Evolutionary conservation across 2,329 filamentous ascomycete species (phyloP).

Genomic region (Beauveria bassiana): DNA sequence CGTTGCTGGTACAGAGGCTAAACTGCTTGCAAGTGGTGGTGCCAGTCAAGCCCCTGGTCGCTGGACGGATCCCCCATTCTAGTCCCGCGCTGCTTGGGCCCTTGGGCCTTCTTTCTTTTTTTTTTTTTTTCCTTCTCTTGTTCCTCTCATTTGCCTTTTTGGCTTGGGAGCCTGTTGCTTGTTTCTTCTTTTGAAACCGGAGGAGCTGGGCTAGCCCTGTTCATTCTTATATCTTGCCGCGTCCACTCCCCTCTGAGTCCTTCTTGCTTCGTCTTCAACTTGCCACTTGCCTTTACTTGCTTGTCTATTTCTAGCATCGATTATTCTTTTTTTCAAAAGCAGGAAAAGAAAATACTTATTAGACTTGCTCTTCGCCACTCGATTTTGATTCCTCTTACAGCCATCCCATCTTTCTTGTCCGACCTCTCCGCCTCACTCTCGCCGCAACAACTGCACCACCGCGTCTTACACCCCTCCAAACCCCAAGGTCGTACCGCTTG

Average conservation of each 20-base stretch:
- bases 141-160: not conserved
- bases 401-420: not conserved
- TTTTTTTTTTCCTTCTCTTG: not conserved
- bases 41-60: not conserved
- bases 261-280: not conserved
- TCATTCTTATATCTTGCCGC: conserved; percentile 12
- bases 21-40: too few relatives aligned
- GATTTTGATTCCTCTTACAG: not conserved
- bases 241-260: not conserved
- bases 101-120: not conserved
- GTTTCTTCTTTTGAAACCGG: not conserved
- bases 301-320: not conserved
- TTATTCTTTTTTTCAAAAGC: not conserved
- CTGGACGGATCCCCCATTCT: conserved; percentile 3
- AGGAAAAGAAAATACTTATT: not conserved
- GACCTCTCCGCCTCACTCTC: not conserved
- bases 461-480: conserved; percentile 5
- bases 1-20: too few relatives aligned
- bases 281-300: not conserved
- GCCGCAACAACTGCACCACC: conserved; percentile 1
- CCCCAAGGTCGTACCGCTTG: conserved; percentile 1
- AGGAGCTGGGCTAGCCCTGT: conserved; percentile 3
- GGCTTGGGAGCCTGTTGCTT: not conserved
- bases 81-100: conserved; percentile 9
- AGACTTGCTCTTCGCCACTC: not conserved